Conservation (phyloP, 2,329 filamentous ascomycete genomes). For the Stemphylium vesicarium region DNA sequence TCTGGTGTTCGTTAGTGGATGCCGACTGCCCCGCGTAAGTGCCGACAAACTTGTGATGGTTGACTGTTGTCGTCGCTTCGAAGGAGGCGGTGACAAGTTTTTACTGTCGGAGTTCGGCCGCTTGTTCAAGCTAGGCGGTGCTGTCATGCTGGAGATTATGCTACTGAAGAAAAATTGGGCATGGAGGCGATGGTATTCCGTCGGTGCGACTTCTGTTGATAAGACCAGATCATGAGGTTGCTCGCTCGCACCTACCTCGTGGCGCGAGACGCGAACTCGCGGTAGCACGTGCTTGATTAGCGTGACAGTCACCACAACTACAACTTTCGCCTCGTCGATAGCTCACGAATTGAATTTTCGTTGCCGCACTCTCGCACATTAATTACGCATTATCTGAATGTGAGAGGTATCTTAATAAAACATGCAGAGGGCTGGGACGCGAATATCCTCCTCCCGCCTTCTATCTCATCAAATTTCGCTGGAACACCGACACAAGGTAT, state of each 20-base stretch:
- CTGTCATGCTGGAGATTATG: slow-evolving; percentile 23
- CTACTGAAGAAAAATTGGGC: background rate
- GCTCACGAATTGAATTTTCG: background rate
- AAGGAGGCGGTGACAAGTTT: slow-evolving; percentile 63
- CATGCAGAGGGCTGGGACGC: too few relatives aligned
- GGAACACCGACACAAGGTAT: too few relatives aligned
- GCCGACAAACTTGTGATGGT: slow-evolving; percentile 60
- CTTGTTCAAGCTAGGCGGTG: slow-evolving; percentile 36
- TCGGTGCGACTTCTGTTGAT: slow-evolving; percentile 1
- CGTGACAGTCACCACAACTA: background rate
- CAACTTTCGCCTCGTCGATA: background rate
- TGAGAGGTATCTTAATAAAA: too few relatives aligned
- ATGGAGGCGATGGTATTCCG: background rate
- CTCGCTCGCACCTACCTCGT: slow-evolving; percentile 16
- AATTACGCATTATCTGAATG: too few relatives aligned
- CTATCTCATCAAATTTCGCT: too few relatives aligned
- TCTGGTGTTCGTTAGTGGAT: slow-evolving; percentile 54
- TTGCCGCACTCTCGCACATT: too few relatives aligned
- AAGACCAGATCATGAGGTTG: slow-evolving; percentile 8
- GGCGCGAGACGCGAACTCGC: slow-evolving; percentile 37
- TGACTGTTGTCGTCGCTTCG: slow-evolving; percentile 62
- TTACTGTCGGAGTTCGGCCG: slow-evolving; percentile 49
- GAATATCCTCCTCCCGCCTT: too few relatives aligned
- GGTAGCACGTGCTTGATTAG: slow-evolving; percentile 37
- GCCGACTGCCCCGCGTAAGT: background rate